Percentiles rank a stretch among this genome's conserved stretches.
Conservation (phyloP, 306 rosid species). For the Mucuna pruriens region DNA sequence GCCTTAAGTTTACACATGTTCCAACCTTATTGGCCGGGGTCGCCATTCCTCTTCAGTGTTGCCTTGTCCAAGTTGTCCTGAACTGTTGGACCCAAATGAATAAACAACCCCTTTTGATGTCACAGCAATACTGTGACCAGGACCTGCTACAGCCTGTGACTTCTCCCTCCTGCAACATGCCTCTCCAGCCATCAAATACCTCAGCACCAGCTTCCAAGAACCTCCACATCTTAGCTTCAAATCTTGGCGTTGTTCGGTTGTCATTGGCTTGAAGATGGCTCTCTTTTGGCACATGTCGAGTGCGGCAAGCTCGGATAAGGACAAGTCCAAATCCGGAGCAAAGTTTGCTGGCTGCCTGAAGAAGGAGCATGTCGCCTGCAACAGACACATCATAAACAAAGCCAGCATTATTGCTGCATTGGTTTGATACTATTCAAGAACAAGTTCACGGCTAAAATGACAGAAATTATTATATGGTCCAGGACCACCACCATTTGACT, state of each 20-base stretch:
- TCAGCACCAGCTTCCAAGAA: slow-evolving; percentile 92
- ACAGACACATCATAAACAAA: slow-evolving; percentile 49
- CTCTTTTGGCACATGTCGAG: slow-evolving; percentile 90
- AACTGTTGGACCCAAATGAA: slow-evolving; percentile 88
- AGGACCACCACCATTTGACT: neutral
- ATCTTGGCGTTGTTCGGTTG: slow-evolving; percentile 59
- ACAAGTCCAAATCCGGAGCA: slow-evolving; percentile 76
- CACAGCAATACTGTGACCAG: slow-evolving; percentile 95
- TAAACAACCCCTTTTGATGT: slow-evolving; percentile 81
- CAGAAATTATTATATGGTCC: too few species aligned
- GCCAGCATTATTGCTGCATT: slow-evolving; percentile 46
- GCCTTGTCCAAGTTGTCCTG: slow-evolving; percentile 96
- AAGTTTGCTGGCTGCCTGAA: slow-evolving; percentile 89
- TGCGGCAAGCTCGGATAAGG: slow-evolving; percentile 90
- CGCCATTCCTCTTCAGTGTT: slow-evolving; percentile 75
- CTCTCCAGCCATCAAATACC: slow-evolving; percentile 89
- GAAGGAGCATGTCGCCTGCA: slow-evolving; percentile 97
- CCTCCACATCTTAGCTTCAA: slow-evolving; percentile 94
- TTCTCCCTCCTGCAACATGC: slow-evolving; percentile 90
- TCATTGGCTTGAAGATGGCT: slow-evolving; percentile 91
- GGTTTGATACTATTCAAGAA: slow-evolving; percentile 31
- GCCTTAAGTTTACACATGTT: slow-evolving; percentile 39
- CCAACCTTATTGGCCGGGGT: slow-evolving; percentile 86
- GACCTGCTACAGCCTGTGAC: slow-evolving; percentile 94
- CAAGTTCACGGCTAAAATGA: neutral